phyloP scores from a whole-genome alignment of 2,329 filamentous ascomycete species.

The Diaporthe velutina region DNA sequence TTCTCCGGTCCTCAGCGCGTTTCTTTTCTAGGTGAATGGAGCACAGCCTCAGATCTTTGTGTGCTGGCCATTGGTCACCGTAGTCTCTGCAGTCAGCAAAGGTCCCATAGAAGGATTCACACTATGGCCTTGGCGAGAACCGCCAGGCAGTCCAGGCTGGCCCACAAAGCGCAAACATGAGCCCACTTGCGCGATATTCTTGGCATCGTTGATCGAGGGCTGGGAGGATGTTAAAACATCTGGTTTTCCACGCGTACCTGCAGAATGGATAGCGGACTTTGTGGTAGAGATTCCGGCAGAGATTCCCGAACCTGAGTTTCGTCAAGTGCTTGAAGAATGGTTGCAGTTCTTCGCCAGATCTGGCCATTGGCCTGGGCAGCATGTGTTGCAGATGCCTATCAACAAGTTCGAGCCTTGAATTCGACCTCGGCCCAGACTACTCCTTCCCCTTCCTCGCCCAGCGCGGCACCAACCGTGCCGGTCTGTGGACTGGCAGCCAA shows the following conservation, averaged over 20 bases:
- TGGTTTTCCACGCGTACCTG: slow-evolving; percentile 17
- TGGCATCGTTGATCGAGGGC: neutral
- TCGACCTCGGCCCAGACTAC: neutral
- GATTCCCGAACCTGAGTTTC: neutral
- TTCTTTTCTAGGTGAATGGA: slow-evolving; percentile 19
- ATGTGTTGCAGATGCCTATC: slow-evolving; percentile 2
- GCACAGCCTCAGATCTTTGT: slow-evolving; percentile 10
- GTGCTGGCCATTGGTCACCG: slow-evolving; percentile 2
- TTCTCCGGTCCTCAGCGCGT: slow-evolving; percentile 23
- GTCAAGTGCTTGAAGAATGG: slow-evolving; percentile 12
- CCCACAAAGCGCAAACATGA: slow-evolving; percentile 15
- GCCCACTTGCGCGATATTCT: neutral
- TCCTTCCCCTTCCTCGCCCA: neutral
- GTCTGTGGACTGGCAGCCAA: slow-evolving; percentile 18
- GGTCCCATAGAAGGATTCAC: slow-evolving; percentile 18
- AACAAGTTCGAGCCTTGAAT: slow-evolving; percentile 14
- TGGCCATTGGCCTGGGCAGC: slow-evolving; percentile 16
- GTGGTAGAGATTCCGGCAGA: slow-evolving; percentile 9
- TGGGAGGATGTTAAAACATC: slow-evolving; percentile 7
- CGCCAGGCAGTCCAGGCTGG: slow-evolving; percentile 8
- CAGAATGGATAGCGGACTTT: neutral
- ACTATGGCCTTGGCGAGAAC: slow-evolving; percentile 25
- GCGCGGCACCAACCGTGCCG: neutral
- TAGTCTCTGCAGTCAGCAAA: slow-evolving; percentile 19
- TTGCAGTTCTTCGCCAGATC: neutral